Percentiles rank a stretch among this genome's conserved stretches.
Conservation (phyloP, 108 stramenopile species). For the Parietichytrium sp. region DNA sequence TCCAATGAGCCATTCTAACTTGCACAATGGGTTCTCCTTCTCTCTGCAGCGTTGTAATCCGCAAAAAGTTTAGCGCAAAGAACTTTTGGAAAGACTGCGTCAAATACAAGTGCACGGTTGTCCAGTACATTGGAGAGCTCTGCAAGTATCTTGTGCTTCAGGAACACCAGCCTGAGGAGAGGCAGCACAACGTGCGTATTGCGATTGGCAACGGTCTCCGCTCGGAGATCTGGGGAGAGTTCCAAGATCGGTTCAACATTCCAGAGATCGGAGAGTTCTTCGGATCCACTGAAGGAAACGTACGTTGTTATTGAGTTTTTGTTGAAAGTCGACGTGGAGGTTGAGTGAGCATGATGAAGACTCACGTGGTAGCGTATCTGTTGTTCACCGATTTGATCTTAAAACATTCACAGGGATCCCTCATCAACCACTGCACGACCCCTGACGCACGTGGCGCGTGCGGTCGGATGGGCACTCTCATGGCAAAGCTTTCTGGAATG, state of each 20-base stretch:
- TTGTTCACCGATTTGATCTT: background rate
- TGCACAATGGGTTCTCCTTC: background rate
- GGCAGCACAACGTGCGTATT: slow-evolving; percentile 42
- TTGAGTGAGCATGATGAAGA: background rate
- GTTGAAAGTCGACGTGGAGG: background rate
- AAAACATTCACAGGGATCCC: too few species aligned
- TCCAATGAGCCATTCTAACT: background rate
- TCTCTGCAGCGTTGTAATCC: slow-evolving; percentile 51
- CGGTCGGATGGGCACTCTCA: slow-evolving; percentile 56
- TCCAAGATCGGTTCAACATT: slow-evolving; percentile 52
- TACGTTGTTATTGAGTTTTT: background rate
- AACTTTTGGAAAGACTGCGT: slow-evolving; percentile 53
- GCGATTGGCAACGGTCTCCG: slow-evolving; percentile 67
- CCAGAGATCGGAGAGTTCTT: slow-evolving; percentile 59
- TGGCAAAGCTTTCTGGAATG: background rate
- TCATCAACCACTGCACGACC: background rate
- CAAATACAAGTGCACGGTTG: slow-evolving; percentile 45
- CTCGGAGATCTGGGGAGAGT: slow-evolving; percentile 58
- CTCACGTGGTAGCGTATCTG: background rate
- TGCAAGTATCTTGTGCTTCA: slow-evolving; percentile 48
- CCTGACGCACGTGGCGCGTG: slow-evolving; percentile 47
- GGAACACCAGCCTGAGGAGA: slow-evolving; percentile 20
- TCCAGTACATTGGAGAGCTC: slow-evolving; percentile 67
- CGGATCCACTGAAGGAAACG: slow-evolving; percentile 63
- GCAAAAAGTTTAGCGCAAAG: slow-evolving; percentile 52